These are phyloP conservation scores for Leccinum fallax DNA, from an alignment of 1,284 basidiomycete genomes.

Conservation along the genomic window DNA sequence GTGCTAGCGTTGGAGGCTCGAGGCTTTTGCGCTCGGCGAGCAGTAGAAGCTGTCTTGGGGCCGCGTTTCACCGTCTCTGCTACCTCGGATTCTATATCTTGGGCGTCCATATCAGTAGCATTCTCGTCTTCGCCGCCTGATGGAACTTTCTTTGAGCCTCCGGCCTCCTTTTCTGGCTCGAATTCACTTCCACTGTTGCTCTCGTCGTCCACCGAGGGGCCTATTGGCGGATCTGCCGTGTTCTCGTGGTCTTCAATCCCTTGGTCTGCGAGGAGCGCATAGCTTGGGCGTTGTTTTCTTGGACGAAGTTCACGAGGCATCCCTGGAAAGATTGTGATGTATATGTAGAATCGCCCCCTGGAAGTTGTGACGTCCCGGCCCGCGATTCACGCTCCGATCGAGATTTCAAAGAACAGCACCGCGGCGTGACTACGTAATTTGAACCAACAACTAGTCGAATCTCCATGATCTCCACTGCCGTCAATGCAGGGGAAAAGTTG, in stretches of 20 bases:
- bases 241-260: slow-evolving; percentile 21
- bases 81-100: slow-evolving; percentile 18
- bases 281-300: slow-evolving; percentile 38
- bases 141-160: slow-evolving; percentile 5
- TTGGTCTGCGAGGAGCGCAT: slow-evolving; percentile 30
- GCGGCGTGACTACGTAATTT: background rate
- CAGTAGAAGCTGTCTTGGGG: slow-evolving; percentile 4
- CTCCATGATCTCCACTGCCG: too few relatives aligned
- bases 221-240: slow-evolving; percentile 28
- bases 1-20: background rate
- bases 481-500: too few relatives aligned
- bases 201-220: slow-evolving; percentile 26
- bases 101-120: slow-evolving; percentile 19
- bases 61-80: slow-evolving; percentile 13
- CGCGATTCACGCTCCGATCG: background rate
- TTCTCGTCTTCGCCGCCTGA: slow-evolving; percentile 23
- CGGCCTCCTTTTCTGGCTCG: slow-evolving; percentile 32
- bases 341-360: background rate
- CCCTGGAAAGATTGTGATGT: background rate
- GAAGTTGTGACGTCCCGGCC: background rate
- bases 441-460: too few relatives aligned
- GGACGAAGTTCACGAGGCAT: slow-evolving; percentile 41
- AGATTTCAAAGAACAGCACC: too few relatives aligned
- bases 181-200: slow-evolving; percentile 46
- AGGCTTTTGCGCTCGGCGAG: background rate